Base-by-base conservation (phyloP, 129 eudicot genomes). In the Deinandra increscens region DNA sequence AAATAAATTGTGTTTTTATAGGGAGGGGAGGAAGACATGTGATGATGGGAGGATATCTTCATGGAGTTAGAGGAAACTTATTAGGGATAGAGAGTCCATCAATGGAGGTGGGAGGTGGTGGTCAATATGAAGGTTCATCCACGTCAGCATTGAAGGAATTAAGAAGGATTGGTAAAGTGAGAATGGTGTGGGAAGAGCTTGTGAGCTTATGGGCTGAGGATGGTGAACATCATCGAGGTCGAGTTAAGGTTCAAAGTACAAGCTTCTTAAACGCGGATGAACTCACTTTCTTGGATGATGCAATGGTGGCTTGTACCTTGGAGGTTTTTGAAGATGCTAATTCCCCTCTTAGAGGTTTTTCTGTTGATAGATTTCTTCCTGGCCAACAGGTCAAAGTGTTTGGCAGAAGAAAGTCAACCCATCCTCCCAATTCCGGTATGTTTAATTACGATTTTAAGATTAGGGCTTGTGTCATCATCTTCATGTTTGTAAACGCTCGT, bases 151-250 rank as follows among this genome's bases (percentile, higher is more conserved):
- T 71, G 1, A 80, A 68, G 45, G 92, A 89, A 23, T 64, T 82
- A 1, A 71, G 84, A 9, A 70, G 96, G 12, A 84, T 89, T 19
- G 96, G 96, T 13, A 86, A 84, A 73, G 74, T 84, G 12, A 81
- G 96, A 74, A 89, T 89, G 93, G 76, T 84, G 22, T 89, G 96
- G 96, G 96, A 89, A 59, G 96, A 89, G 66, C 82, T 81, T 1
- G 93, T 89, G 76, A 89, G 84, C 46, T 80, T 89, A 59, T 89
- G 96, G 96, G 93, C 83, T 10, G 96, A 89, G 69, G 96, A 84
- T 43, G 93, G 89, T n/a, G 96, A 84, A 20, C 86, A 76, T 72
- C 87, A 88, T 53, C 78, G 86, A 60, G 96, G 92, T 23, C 78
- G 96, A 71, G 77, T 89, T 17, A 89, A 86, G 76, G 70, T 83